A percentile compares a stretch with the other conserved stretches of the same genome.
Evolutionary conservation across 495 filamentous ascomycete species (phyloP).

Genomic region (Cenococcum geophilum): DNA sequence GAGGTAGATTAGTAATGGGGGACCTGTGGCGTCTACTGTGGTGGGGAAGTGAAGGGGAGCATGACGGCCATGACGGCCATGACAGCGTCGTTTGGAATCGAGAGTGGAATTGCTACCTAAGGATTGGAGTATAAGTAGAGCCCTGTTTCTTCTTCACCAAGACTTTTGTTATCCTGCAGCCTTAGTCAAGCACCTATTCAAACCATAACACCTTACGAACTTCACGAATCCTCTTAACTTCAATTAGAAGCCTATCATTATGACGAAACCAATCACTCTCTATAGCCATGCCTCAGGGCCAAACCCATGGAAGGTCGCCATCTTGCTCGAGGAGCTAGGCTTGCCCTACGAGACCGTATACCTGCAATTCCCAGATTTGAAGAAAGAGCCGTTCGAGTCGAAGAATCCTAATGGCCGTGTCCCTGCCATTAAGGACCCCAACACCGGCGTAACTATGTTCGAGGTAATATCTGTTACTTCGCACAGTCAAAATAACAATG

Average conservation of each 20-base stretch:
- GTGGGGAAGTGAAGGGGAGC: too few species aligned
- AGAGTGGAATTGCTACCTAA: too few species aligned
- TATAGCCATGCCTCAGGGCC: conserved; percentile 1
- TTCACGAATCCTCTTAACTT: too few species aligned
- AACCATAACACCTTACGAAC: too few species aligned
- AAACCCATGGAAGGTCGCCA: conserved; percentile 5
- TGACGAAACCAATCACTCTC: conserved; percentile 6
- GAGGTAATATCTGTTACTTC: not conserved
- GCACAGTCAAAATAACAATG: not conserved
- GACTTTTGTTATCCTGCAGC: too few species aligned
- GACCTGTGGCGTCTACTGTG: too few species aligned
- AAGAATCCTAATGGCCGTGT: conserved; percentile 4
- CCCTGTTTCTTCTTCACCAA: too few species aligned
- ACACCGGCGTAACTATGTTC: conserved; percentile 20
- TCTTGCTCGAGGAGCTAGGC: conserved; percentile 2
- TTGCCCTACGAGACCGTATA: conserved; percentile 12
- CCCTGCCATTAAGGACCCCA: conserved; percentile 19
- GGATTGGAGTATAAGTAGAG: too few species aligned
- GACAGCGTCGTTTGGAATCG: too few species aligned
- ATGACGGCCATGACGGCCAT: too few species aligned
- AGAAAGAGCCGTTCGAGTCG: conserved; percentile 2
- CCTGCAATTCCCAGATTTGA: not conserved
- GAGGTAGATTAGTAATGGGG: too few species aligned
- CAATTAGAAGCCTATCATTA: not conserved
- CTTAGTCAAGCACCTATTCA: too few species aligned